Evolutionary conservation across 2,329 filamentous ascomycete genomes (phyloP).

Genomic region (Ophiostoma quercus): DNA sequence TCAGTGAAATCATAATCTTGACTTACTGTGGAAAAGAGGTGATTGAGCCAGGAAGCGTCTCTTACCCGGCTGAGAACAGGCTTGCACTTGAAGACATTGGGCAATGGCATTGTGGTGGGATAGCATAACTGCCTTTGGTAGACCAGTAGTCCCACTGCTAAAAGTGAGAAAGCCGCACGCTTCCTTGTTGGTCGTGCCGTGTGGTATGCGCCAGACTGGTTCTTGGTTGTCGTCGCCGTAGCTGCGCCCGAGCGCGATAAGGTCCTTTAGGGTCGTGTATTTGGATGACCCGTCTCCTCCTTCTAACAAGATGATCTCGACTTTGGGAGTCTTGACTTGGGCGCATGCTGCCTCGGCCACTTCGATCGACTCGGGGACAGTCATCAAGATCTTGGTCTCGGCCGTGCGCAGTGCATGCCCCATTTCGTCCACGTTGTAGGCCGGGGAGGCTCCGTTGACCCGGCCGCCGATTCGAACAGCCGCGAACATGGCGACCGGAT

Average conservation of each 20-base stretch:
- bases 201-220: constrained; percentile 13
- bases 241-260: background rate
- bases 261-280: background rate
- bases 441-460: constrained; percentile 54
- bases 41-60: background rate
- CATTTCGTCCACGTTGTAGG: constrained; percentile 61
- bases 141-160: constrained; percentile 49
- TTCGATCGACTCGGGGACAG: constrained; percentile 39
- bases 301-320: background rate
- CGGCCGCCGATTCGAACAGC: constrained; percentile 40
- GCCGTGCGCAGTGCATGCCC: constrained; percentile 54
- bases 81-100: background rate
- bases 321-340: background rate
- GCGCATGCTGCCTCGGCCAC: constrained; percentile 6
- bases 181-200: background rate
- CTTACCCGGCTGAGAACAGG: background rate
- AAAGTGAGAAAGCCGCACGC: background rate
- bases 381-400: constrained; percentile 54
- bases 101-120: constrained; percentile 48
- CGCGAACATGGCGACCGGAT: constrained; percentile 28
- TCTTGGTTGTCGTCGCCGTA: background rate
- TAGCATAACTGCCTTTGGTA: constrained; percentile 55
- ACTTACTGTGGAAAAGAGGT: background rate
- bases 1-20: background rate
- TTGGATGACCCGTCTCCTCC: background rate